Evolutionary conservation across 106 monocot species (phyloP).

Genomic region (Dioscorea alata): DNA sequence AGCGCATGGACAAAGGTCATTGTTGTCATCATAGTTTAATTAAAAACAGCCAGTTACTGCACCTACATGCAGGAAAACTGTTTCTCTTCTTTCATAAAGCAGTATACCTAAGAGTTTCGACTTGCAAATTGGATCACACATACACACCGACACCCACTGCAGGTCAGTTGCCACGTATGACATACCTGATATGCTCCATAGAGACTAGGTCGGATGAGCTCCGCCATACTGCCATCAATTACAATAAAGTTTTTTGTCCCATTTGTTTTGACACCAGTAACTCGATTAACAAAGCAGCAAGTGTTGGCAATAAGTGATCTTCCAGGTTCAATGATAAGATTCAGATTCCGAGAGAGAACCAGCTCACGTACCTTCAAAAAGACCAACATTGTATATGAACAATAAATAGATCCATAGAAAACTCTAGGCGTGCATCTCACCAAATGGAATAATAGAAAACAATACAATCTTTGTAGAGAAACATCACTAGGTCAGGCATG

Average conservation of each 20-base stretch:
- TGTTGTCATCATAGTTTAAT: too few species aligned
- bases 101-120: too few species aligned
- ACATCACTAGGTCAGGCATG: too few species aligned
- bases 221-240: constrained; percentile 92
- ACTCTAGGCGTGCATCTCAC: too few species aligned
- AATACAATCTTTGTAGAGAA: too few species aligned
- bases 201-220: constrained; percentile 91
- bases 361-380: constrained; percentile 70
- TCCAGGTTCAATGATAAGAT: constrained; percentile 94
- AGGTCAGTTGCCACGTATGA: neutral
- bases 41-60: too few species aligned
- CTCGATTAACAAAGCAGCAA: constrained; percentile 91
- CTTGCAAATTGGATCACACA: too few species aligned
- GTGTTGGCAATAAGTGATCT: constrained; percentile 96
- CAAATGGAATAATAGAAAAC: too few species aligned
- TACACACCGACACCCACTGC: too few species aligned
- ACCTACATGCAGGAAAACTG: too few species aligned
- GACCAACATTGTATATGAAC: neutral
- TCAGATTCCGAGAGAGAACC: constrained; percentile 68
- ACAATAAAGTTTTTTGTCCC: constrained; percentile 96
- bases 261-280: constrained; percentile 95
- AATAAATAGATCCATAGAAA: neutral
- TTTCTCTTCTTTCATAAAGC: too few species aligned
- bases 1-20: too few species aligned
- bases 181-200: constrained; percentile 97